Evolutionary conservation across 768 basidiomycete genomes (phyloP).

Genomic region (Psilocybe subaeruginosa): DNA sequence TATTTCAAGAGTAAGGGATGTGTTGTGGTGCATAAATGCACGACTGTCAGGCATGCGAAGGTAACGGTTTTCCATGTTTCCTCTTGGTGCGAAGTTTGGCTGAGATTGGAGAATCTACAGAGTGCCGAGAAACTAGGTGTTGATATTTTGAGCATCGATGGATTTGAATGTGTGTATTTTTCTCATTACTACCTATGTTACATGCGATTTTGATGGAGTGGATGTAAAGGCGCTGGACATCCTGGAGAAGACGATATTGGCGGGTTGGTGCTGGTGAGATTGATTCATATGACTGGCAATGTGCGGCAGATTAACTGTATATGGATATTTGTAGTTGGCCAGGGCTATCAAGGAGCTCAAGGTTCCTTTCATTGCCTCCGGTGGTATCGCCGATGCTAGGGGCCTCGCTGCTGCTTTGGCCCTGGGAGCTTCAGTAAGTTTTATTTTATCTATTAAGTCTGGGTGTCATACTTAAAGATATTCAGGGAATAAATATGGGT

Average conservation of each 20-base stretch:
- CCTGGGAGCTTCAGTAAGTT: constrained; percentile 76
- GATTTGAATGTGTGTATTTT: constrained; percentile 75
- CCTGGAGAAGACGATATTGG: constrained; percentile 96
- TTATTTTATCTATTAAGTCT: not conserved
- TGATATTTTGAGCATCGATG: constrained; percentile 89
- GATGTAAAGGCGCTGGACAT: constrained; percentile 78
- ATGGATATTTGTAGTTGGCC: constrained; percentile 59
- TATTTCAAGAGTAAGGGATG: constrained; percentile 81
- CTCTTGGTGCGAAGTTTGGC: not conserved
- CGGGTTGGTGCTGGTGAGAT: constrained; percentile 73
- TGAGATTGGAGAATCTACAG: constrained; percentile 20
- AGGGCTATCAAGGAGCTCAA: constrained; percentile 84
- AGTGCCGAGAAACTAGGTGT: constrained; percentile 76
- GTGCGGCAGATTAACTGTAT: too few species aligned
- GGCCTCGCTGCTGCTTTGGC: constrained; percentile 84
- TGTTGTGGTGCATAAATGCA: constrained; percentile 90
- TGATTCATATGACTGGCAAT: too few species aligned
- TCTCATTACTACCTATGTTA: not conserved
- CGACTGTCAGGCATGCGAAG: constrained; percentile 84
- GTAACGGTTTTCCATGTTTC: constrained; percentile 30
- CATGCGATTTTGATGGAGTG: constrained; percentile 5
- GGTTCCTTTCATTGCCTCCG: constrained; percentile 88
- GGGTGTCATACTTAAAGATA: not conserved
- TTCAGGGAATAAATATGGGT: constrained; percentile 88
- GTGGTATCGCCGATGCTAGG: constrained; percentile 86